Evolutionary conservation across 192 early-diverging fungal species (phyloP), one percentile per base, ranked within the genome.

Genomic region (Coemansia javaensis): DNA sequence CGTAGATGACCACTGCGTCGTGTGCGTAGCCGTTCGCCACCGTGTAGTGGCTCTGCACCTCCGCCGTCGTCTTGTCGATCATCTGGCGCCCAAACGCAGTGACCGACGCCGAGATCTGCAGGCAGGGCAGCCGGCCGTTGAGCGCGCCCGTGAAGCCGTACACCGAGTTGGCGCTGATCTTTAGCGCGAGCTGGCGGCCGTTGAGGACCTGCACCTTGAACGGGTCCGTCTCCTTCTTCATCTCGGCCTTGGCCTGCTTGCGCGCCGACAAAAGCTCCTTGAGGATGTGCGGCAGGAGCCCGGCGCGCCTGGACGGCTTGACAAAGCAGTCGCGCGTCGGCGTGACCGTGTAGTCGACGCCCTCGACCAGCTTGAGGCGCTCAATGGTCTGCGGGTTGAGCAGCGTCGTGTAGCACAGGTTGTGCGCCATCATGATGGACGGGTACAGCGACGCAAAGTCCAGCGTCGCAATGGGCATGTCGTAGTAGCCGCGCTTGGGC

Each of bases 371-470:
- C 32, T 79, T 66, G 21, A 80, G 55, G 37, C 80, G 79, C 53
- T 83, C 77, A 22, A 91, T 80, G 9, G 63, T 73, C 7, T 72
- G 44, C 13, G 67, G 59, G 32, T 65, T 81, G 30, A 91, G 53
- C 33, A 90, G 77, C 0, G 96, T 95, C 0, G 91, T 91, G 65
- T 99, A 99, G 68, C 96, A 99, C 20, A 99, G 79, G 56, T 99
- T 99, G 73, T 95, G 96, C 20, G 91, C 94, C 85, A 96, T 96
- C 91, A 99, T 99, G 51, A 99, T 99, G 8, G 93, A 94, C 14
- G 96, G 96, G 63, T 98, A 98, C 56, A 98, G 81, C 3, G 94
- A 97, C 0, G 86, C 90, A 64, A 99, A 99, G 83, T 99, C 96
- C 24, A 99, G 83, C 2, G 94, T 97, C 7, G 96, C 90, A 67